Percentiles rank a stretch among this genome's conserved stretches.
These are phyloP conservation scores for Neoboletus brunneissimus DNA, from an alignment of 768 basidiomycete species.

Conservation along the genomic window DNA sequence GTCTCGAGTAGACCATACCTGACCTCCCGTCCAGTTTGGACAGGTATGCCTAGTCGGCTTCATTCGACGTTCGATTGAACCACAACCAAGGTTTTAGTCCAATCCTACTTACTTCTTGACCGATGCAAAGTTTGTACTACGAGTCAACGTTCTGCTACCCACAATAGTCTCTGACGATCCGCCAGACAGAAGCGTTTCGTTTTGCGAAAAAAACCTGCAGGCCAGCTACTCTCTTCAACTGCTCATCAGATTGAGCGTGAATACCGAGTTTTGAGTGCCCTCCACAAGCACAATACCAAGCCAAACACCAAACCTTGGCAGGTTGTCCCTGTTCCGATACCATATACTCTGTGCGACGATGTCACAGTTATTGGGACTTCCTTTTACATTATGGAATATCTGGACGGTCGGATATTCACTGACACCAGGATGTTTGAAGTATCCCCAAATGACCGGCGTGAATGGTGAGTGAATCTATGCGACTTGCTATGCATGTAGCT, in stretches of 20 bases:
- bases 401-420: constrained; percentile 93
- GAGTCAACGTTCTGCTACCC: not conserved
- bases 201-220: constrained; percentile 90
- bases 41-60: constrained; percentile 53
- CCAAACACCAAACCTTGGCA: constrained; percentile 46
- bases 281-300: constrained; percentile 68
- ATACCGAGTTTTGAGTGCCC: constrained; percentile 72
- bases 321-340: constrained; percentile 81
- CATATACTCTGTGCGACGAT: constrained; percentile 82
- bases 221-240: constrained; percentile 80
- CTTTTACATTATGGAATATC: constrained; percentile 96
- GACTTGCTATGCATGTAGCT: not conserved
- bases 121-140: constrained; percentile 56
- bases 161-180: not conserved
- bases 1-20: not conserved
- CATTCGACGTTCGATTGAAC: constrained; percentile 1
- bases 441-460: constrained; percentile 54
- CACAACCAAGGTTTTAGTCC: constrained; percentile 49
- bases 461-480: constrained; percentile 53
- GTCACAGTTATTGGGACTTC: constrained; percentile 74
- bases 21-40: constrained; percentile 59
- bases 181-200: constrained; percentile 64
- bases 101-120: constrained; percentile 96
- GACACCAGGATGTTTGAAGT: constrained; percentile 76
- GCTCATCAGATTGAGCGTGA: constrained; percentile 97